These are phyloP conservation scores for Hemisphaericaspora lyxosophila DNA, from an alignment of 1,139 yeast species.

Conservation along the genomic window DNA sequence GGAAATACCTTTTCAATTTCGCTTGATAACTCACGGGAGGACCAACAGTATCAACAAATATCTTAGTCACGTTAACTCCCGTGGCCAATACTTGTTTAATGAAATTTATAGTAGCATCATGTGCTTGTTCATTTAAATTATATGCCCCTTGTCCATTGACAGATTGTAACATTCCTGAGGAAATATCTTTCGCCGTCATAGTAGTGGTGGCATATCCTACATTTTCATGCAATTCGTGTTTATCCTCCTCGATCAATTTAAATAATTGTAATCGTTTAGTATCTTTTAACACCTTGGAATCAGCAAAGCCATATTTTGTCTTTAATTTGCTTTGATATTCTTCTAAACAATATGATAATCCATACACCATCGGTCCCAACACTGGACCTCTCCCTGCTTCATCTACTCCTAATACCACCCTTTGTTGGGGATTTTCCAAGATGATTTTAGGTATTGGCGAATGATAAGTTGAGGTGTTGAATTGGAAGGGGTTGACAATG, in stretches of 20 bases:
- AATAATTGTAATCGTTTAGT: conserved; percentile 64
- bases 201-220: conserved; percentile 89
- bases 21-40: conserved; percentile 85
- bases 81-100: conserved; percentile 58
- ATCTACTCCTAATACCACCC: conserved; percentile 78
- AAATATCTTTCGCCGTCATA: conserved; percentile 84
- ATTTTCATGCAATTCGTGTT: conserved; percentile 48
- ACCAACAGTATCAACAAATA: conserved; percentile 95
- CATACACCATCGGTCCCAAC: conserved; percentile 95
- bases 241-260: conserved; percentile 50
- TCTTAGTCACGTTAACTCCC: conserved; percentile 65
- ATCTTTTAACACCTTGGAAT: conserved; percentile 84
- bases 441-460: conserved; percentile 31
- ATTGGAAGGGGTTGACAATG: conserved; percentile 24
- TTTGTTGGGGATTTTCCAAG: conserved; percentile 16
- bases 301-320: conserved; percentile 77
- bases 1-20: conserved; percentile 69
- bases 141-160: conserved; percentile 55
- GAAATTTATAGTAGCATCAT: conserved; percentile 82
- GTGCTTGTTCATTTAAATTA: conserved; percentile 94
- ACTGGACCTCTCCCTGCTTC: conserved; percentile 99
- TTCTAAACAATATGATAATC: conserved; percentile 72
- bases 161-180: conserved; percentile 79
- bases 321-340: conserved; percentile 53
- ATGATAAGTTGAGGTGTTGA: conserved; percentile 36